These are phyloP conservation scores for Backusella luteola DNA, from an alignment of 192 early-diverging fungal genomes.

Conservation along the genomic window DNA sequence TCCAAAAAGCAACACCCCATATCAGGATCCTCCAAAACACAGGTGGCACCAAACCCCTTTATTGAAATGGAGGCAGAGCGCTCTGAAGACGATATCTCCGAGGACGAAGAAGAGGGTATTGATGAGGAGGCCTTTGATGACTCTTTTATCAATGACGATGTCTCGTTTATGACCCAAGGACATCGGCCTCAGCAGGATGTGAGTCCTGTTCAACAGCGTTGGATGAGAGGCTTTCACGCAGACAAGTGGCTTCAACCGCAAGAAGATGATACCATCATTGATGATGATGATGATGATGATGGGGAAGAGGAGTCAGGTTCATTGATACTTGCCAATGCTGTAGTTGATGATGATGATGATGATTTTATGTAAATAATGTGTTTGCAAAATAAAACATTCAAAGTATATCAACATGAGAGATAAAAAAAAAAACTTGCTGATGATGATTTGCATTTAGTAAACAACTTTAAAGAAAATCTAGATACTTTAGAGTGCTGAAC, in stretches of 20 bases:
- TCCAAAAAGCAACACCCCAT: no score
- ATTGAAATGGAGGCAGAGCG: conserved; percentile 44
- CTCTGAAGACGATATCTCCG: conserved; percentile 21
- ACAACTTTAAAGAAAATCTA: no score
- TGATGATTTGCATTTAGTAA: no score
- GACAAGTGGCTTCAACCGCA: conserved; percentile 6
- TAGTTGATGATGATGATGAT: neutral
- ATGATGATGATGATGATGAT: neutral
- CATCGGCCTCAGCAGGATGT: neutral
- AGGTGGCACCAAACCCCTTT: conserved; percentile 20
- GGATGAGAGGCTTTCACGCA: neutral
- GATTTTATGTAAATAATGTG: neutral
- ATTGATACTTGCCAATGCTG: neutral
- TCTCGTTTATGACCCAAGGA: neutral
- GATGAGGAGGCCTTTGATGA: conserved; percentile 22
- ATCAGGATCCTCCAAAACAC: no score
- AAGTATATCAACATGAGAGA: no score
- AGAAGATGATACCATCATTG: neutral
- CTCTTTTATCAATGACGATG: conserved; percentile 48
- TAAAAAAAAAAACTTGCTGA: no score
- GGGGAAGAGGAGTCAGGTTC: neutral
- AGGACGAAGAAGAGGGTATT: conserved; percentile 26
- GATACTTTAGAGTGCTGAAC: no score
- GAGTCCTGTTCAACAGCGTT: neutral
- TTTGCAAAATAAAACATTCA: neutral